These are phyloP conservation scores for Colletotrichum paranaense DNA, from an alignment of 2,329 filamentous ascomycete species.

Conservation along the genomic window DNA sequence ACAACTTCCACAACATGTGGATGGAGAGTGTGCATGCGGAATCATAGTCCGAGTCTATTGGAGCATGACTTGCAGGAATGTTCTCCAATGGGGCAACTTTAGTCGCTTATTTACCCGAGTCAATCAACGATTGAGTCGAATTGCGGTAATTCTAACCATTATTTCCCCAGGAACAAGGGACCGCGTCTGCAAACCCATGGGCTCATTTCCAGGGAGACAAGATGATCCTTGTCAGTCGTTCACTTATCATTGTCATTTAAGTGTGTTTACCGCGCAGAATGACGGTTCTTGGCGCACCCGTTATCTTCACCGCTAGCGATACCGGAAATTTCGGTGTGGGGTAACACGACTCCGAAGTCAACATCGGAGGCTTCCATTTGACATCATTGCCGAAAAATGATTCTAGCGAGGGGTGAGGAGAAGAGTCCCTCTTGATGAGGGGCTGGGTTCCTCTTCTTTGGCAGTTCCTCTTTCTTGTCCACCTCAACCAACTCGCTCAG, in stretches of 20 bases:
- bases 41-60: not conserved
- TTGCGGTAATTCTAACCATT: conserved; percentile 14
- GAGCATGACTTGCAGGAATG: not conserved
- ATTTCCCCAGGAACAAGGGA: conserved; percentile 16
- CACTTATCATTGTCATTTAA: not conserved
- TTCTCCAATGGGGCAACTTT: not conserved
- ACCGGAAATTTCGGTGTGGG: conserved; percentile 33
- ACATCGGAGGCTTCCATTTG: conserved; percentile 16
- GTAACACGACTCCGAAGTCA: conserved; percentile 10
- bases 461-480: not conserved
- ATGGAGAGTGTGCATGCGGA: not conserved
- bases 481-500: not conserved
- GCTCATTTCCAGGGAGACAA: conserved; percentile 20
- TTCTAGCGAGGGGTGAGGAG: not conserved
- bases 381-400: conserved; percentile 17
- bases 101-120: conserved; percentile 17
- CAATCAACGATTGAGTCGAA: not conserved
- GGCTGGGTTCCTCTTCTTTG: not conserved
- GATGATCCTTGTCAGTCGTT: conserved; percentile 20
- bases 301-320: conserved; percentile 32
- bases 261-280: not conserved
- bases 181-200: conserved; percentile 1
- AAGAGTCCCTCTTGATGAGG: not conserved
- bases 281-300: not conserved
- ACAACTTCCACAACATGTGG: not conserved